Base-by-base conservation (phyloP, 495 filamentous ascomycete genomes). In the Aspergillus diversus region DNA sequence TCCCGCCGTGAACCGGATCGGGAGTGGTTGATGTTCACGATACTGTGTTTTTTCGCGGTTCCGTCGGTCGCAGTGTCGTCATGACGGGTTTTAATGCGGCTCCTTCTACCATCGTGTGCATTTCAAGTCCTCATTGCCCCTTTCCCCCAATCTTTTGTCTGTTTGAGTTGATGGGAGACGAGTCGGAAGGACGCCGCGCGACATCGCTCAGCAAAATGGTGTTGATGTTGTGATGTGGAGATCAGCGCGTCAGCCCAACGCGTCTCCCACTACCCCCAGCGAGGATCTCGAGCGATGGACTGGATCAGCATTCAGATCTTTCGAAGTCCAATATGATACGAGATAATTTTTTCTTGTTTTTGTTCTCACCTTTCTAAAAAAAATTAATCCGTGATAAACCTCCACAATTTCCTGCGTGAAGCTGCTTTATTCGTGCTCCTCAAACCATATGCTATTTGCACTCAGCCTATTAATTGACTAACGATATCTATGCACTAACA, bases 11-110 rank as follows among this genome's bases (percentile, higher is more conserved):
- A 61, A 13, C 58, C 61, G 55, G 59, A 43, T 35, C 16, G 51
- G 57, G 39, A 43, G 60, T 56, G 58, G 57, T 48, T 63, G 61
- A 48, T 33, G 43, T 54, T 47, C 49, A 57, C 51, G 63, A 69
- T 63, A 52, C 57, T 60, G 31, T 59, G 61, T 50, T 55, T 67
- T 61, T 56, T 60, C 66, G 59, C 54, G 65, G 63, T 75, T 60
- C 63, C 67, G 37, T 65, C 73, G 69, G 71, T 77, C 71, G 70
- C 72, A 66, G 58, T 55, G 50, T 65, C 56, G 63, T 56, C 69
- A 69, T 72, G 72, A 76, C 71, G 71, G 71, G 75, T 69, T 67
- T 27, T 67, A 63, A 67, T 71, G 64, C 59, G 54, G 51, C 55
- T 61, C 57, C 66, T 58, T 32, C 9, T 27, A 7, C 39, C 52